A percentile compares a stretch with the other conserved stretches of the same genome.
Evolutionary conservation across 768 basidiomycete genomes (phyloP).

Genomic region (Melanogaster broomeanus): DNA sequence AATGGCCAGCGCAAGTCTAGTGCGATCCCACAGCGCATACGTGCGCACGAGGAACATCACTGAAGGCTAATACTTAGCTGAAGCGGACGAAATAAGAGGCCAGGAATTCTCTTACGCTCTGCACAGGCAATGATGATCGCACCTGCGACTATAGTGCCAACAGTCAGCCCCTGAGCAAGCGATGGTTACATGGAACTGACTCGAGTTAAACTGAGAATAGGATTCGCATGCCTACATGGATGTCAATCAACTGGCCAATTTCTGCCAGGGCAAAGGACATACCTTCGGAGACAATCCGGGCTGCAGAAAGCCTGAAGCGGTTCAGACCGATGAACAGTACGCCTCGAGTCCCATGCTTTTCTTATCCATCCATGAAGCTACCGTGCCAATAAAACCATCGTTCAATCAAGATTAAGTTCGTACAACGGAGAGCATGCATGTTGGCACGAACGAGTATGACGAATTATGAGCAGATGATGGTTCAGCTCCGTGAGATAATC

Average conservation of each 20-base stretch:
- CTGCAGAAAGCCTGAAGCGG: background rate
- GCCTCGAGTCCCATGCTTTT: no score
- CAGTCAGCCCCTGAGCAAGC: background rate
- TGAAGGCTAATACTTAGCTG: background rate
- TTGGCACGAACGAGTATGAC: conserved; percentile 47
- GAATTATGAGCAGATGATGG: conserved; percentile 47
- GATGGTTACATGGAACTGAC: background rate
- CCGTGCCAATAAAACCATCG: conserved; percentile 4
- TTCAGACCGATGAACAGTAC: background rate
- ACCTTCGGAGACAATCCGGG: background rate
- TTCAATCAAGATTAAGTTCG: conserved; percentile 42
- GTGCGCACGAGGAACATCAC: conserved; percentile 1
- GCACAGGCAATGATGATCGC: background rate
- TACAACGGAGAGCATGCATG: conserved; percentile 43
- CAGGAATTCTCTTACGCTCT: background rate
- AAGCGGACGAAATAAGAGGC: background rate
- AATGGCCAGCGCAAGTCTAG: background rate
- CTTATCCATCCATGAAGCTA: no score
- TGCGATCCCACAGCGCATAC: conserved; percentile 1
- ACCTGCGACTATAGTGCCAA: background rate
- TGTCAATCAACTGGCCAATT: no score
- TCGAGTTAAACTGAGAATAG: background rate
- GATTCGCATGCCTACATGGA: background rate
- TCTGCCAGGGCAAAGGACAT: background rate
- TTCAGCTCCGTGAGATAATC: conserved; percentile 51